phyloP scores from a whole-genome alignment of 2,329 filamentous ascomycete genomes.

The Colletotrichum sojae region DNA sequence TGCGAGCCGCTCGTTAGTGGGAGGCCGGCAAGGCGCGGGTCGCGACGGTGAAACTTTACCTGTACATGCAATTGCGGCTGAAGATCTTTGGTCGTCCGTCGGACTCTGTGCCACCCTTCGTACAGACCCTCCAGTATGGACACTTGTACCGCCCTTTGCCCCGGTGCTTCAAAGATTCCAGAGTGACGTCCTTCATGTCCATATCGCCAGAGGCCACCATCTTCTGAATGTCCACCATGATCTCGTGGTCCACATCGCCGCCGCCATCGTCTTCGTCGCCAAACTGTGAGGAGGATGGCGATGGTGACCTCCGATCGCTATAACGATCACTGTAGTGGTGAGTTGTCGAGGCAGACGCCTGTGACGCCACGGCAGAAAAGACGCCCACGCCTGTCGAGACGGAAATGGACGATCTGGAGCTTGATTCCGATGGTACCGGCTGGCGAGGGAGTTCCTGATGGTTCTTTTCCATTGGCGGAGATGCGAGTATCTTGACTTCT shows the following conservation, averaged over 20 bases:
- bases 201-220: neutral
- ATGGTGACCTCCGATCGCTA: conserved; percentile 12
- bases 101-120: conserved; percentile 58
- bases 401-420: conserved; percentile 40
- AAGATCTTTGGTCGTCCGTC: conserved; percentile 55
- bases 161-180: conserved; percentile 56
- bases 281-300: conserved; percentile 12
- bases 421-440: conserved; percentile 22
- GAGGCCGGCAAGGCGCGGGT: neutral
- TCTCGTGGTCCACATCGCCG: conserved; percentile 3
- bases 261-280: conserved; percentile 18
- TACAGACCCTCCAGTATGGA: conserved; percentile 52
- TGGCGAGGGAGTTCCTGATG: conserved; percentile 8
- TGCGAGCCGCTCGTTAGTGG: conserved; percentile 41
- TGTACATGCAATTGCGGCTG: conserved; percentile 56
- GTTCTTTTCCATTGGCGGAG: conserved; percentile 5
- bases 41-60: conserved; percentile 50
- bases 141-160: conserved; percentile 57
- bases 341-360: conserved; percentile 21
- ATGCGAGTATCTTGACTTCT: conserved; percentile 13
- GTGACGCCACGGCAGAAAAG: conserved; percentile 23
- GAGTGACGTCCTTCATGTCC: conserved; percentile 43
- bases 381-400: conserved; percentile 13
- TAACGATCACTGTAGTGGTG: conserved; percentile 8
- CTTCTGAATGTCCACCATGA: neutral